Conservation (phyloP, 495 filamentous ascomycete genomes). For the Apodospora peruviana region DNA sequence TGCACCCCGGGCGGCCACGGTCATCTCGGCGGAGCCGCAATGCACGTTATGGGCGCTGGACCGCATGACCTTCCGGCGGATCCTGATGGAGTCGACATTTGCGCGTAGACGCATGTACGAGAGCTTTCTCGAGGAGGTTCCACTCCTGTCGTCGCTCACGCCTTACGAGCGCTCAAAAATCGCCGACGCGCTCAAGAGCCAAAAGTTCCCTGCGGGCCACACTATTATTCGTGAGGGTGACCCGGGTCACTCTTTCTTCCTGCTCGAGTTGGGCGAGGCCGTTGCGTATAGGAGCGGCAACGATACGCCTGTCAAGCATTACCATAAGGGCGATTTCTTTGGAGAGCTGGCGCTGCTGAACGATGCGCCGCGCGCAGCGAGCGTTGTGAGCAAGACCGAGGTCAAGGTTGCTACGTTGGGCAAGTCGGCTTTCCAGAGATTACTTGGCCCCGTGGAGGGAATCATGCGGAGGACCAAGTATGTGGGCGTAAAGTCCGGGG, state of each 20-base stretch:
- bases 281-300: constrained; percentile 71
- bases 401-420: constrained; percentile 93
- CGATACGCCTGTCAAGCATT: constrained; percentile 63
- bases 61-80: constrained; percentile 93
- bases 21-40: constrained; percentile 71
- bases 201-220: constrained; percentile 74
- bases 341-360: constrained; percentile 91
- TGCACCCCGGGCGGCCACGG: constrained; percentile 92
- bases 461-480: constrained; percentile 81
- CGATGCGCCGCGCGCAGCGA: constrained; percentile 90
- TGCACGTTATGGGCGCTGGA: constrained; percentile 92
- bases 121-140: constrained; percentile 93
- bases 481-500: constrained; percentile 44
- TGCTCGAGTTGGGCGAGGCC: constrained; percentile 83
- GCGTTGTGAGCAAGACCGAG: constrained; percentile 70
- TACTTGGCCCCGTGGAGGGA: constrained; percentile 87
- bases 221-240: constrained; percentile 90
- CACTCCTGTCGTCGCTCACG: constrained; percentile 76
- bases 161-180: constrained; percentile 94
- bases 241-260: constrained; percentile 85
- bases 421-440: constrained; percentile 88
- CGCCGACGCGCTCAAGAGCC: constrained; percentile 87
- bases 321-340: constrained; percentile 92
- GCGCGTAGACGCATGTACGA: constrained; percentile 95
- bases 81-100: constrained; percentile 97